Base-by-base conservation (phyloP, 495 filamentous ascomycete genomes). In the Aspergillus bridgeri region DNA sequence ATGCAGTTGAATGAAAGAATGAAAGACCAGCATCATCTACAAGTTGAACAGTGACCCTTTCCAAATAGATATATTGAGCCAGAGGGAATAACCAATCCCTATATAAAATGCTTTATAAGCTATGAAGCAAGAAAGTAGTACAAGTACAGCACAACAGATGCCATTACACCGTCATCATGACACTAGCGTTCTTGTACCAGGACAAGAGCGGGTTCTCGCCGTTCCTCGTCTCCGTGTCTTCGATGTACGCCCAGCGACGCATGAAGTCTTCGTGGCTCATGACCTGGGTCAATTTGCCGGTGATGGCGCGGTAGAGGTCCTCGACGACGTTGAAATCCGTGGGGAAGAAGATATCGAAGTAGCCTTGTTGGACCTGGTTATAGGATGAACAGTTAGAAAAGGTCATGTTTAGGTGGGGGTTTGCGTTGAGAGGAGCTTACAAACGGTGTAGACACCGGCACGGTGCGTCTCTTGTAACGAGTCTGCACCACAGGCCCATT, bases 271-370 rank as follows among this genome's bases (percentile, higher is more conserved):
- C 92, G 64, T 98, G 94, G 46, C 82, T 82, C 68, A 89, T 77
- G 19, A 95, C 89, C 33, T 88, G 80, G 4, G 93, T 95, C 61
- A 97, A 74, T 69, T 93, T 94, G 19, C 92, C 92, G 0, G 94
- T 98, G 54, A 97, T 79, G 25, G 91, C 92, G 51, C 88, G 84
- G 74, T 98, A 98, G 59, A 97, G 83, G 62, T 89, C 86, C 69
- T 97, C 90, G 69, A 92, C 82, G 42, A 92, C 86, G 33, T 82
- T 79, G 72, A 98, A 99, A 68, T 99, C 86, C 13, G 93, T 98
- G 0, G 94, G 94, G 75, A 99, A 99, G 65, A 99, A 84, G 69
- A 99, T 97, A 71, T 98, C 95, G 64, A 99, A 99, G 72, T 96
- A 96, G 13, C 94, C 95, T 76, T 99, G 95, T 61, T 96, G 91